A percentile compares a stretch with the other conserved stretches of the same genome.
These are phyloP conservation scores for Cavenderia fasciculata DNA, from an alignment of 78 protist species.

Conservation along the genomic window DNA sequence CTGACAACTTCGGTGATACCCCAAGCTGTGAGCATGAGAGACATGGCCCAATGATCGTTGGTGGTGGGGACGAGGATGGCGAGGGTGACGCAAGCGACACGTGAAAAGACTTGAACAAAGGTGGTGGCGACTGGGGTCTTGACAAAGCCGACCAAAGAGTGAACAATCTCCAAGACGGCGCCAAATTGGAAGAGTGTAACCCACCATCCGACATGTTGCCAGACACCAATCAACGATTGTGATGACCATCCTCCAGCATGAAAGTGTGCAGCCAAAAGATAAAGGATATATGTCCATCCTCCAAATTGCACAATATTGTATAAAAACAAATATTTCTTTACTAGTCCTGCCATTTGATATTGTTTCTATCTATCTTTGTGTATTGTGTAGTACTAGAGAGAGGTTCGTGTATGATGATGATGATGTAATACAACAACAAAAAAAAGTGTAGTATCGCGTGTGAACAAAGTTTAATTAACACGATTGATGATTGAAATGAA, in stretches of 20 bases:
- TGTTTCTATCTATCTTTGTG: no score
- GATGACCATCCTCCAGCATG: neutral
- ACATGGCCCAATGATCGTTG: neutral
- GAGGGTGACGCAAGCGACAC: constrained; percentile 70
- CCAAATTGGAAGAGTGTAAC: constrained; percentile 76
- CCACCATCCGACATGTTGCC: neutral
- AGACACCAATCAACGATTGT: constrained; percentile 39
- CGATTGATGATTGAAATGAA: no score
- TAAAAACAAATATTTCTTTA: constrained; percentile 33
- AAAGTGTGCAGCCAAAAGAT: constrained; percentile 9
- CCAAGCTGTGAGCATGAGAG: constrained; percentile 76
- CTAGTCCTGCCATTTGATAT: constrained; percentile 7
- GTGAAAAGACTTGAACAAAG: constrained; percentile 80
- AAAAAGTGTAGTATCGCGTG: no score
- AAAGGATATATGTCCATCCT: constrained; percentile 70
- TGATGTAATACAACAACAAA: no score
- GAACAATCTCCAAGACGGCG: constrained; percentile 82
- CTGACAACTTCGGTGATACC: constrained; percentile 81
- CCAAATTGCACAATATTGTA: constrained; percentile 50
- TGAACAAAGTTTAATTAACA: no score
- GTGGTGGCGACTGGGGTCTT: constrained; percentile 76
- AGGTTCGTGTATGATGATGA: no score
- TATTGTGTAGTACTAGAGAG: no score
- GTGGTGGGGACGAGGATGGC: constrained; percentile 42
- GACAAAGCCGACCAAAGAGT: constrained; percentile 82